Evolutionary conservation across 345 rosid genomes (phyloP), one percentile per base, ranked within the genome.

Genomic region (Angophora floribunda): DNA sequence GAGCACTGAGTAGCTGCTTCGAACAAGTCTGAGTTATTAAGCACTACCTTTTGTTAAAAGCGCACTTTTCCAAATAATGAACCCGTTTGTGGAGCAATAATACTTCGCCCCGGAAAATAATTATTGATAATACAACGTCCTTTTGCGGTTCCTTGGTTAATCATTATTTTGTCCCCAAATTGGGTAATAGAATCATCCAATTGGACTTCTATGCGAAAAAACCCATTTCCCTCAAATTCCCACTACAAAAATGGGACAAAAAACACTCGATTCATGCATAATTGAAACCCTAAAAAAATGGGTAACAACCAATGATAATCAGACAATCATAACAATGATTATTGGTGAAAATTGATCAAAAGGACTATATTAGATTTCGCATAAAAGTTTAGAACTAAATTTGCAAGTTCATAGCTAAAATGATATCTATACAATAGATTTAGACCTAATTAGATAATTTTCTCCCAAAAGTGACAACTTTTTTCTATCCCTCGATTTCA

Each of bases 271-370:
- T 75, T 17, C 26, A 36, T 75, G 49, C 49, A 36, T 41, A 41
- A 70, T 70, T 47, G 12, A 75, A 75, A 19, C 22, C 13, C 24
- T 17, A 75, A 13, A 19, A 36, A 36, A 36, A 36, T 19, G 45
- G 22, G 22, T 9, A 41, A 21, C 3, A 7, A 41, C 2, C 1
- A 1, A 11, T 2, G 47, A 36, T 5, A 11, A 17, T 1, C 9
- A 5, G 13, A 70, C 2, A 5, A 1, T 3, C 26, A 19, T 36
- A 36, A 2, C 41, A 36, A 36, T 4, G 41, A 36, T 36, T 36
- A 36, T 4, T 36, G 4, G 41, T 36, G 41, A 36, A 36, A 36
- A 36, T 36, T 36, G 41, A 36, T 4, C 41, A 36, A 36, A 36
- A 36, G 41, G 41, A 36, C 4, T 36, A 36, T 36, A 36, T 36